phyloP scores from a whole-genome alignment of 1,284 basidiomycete species.

The Ceratobasidium sp. region DNA sequence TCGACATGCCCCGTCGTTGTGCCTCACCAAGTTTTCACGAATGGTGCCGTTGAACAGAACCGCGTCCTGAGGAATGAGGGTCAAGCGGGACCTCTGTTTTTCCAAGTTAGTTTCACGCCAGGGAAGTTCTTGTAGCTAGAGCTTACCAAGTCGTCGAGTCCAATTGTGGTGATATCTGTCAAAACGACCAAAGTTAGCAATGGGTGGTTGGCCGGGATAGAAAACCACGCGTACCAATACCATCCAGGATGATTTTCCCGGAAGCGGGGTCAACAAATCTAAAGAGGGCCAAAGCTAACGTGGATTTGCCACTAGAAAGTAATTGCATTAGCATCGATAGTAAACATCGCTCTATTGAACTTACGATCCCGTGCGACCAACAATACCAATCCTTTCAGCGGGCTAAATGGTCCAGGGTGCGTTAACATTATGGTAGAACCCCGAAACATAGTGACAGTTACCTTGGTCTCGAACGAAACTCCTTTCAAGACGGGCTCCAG shows the following conservation, averaged over 20 bases:
- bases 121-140: not conserved
- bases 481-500: conserved; percentile 23
- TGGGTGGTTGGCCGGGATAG: not conserved
- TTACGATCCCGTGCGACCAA: conserved; percentile 36
- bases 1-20: not conserved
- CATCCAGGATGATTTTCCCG: conserved; percentile 33
- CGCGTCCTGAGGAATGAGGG: conserved; percentile 3
- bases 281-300: conserved; percentile 26
- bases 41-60: conserved; percentile 30
- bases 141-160: conserved; percentile 19
- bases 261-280: conserved; percentile 26
- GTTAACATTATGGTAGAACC: not conserved
- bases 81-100: conserved; percentile 1
- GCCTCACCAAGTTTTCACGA: conserved; percentile 23
- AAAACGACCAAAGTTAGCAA: not conserved
- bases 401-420: conserved; percentile 7
- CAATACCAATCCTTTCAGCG: conserved; percentile 18
- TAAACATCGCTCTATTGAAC: not conserved
- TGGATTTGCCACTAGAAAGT: conserved; percentile 23
- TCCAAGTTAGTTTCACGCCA: not conserved
- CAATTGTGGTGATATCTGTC: conserved; percentile 29
- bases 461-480: conserved; percentile 14
- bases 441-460: not conserved
- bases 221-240: conserved; percentile 2
- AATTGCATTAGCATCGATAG: not conserved